Base-by-base conservation (phyloP, 129 eudicot genomes). In the Logfia minima region DNA sequence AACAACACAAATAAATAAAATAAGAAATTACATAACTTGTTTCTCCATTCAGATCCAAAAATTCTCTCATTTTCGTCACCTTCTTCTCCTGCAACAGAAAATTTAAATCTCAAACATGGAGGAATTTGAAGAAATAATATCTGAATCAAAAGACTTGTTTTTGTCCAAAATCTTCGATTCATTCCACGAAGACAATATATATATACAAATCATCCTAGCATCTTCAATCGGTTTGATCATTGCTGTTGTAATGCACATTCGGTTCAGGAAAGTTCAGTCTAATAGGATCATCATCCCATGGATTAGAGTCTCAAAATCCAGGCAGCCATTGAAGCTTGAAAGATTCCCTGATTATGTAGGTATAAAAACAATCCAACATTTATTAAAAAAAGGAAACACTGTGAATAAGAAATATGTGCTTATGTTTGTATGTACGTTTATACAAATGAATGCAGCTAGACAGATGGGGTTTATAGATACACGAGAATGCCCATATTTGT, bases 281-380 rank as follows among this genome's bases (percentile, higher is more conserved):
- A 80, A 78, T 4, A 70, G 62, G 31, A 87, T 89, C 68, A 64
- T 92, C 69, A 64, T 90, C n/a, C 97, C 99, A n/a, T 75, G 88
- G 64, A 88, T 87, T 16, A 87, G 78, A 65, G 74, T 89, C 52
- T 80, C 89, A 0, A 85, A 83, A 41, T 41, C 88, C 26, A 83
- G 87, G 41, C 92, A 88, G 80, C 84, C 89, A 16, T 56, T 89
- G 35, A 83, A 79, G 83, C 85, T 95, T 3, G 99, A 95, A 75
- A 81, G 84, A 71, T 95, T 95, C 86, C 78, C 92, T 75, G 89
- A 88, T 83, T 95, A 95, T 84, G 99, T 95, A 89, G 99, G 99
- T 95, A 81, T 81, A 74, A 80, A 91, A 83, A 41, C 56, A 43
- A 39, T 74, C 81, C 76, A 24, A 32, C 56, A 68, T 72, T 60